Conservation (phyloP, 2,329 filamentous ascomycete species). For the Sphaerulina vaccinii region DNA sequence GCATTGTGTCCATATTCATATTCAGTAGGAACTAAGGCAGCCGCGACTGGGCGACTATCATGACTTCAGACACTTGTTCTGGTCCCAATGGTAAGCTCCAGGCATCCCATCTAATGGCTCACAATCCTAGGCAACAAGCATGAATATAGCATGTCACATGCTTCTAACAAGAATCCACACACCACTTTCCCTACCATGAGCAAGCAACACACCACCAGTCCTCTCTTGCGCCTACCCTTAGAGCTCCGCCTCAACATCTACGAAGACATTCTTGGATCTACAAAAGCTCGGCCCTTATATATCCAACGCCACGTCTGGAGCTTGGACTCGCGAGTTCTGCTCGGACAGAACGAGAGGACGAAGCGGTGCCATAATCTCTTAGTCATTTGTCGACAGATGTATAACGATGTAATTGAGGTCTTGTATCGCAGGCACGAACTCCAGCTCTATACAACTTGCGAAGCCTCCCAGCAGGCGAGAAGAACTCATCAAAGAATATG, state of each 20-base stretch:
- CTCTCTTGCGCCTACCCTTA: constrained; percentile 4
- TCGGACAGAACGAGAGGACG: background rate
- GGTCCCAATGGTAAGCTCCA: too few species aligned
- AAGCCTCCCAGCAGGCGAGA: background rate
- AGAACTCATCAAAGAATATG: background rate
- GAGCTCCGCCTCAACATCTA: constrained; percentile 16
- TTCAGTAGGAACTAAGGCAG: too few species aligned
- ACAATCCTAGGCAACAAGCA: too few species aligned
- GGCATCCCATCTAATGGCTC: too few species aligned
- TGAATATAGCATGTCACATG: too few species aligned
- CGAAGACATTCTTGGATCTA: constrained; percentile 1
- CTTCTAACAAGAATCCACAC: too few species aligned
- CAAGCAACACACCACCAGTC: too few species aligned
- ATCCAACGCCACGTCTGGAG: constrained; percentile 11
- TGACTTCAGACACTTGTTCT: too few species aligned
- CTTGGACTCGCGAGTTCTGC: background rate
- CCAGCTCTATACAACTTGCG: background rate
- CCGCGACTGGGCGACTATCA: too few species aligned
- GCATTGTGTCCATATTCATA: too few species aligned
- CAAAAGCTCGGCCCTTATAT: constrained; percentile 3
- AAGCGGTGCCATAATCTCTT: constrained; percentile 2
- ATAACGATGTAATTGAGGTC: constrained; percentile 7
- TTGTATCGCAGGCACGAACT: constrained; percentile 13
- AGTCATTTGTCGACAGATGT: constrained; percentile 7
- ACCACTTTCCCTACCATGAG: too few species aligned